A percentile compares a stretch with the other conserved stretches of the same genome.
phyloP scores from a whole-genome alignment of 805 yeast species.

The Candida nemodendra region DNA sequence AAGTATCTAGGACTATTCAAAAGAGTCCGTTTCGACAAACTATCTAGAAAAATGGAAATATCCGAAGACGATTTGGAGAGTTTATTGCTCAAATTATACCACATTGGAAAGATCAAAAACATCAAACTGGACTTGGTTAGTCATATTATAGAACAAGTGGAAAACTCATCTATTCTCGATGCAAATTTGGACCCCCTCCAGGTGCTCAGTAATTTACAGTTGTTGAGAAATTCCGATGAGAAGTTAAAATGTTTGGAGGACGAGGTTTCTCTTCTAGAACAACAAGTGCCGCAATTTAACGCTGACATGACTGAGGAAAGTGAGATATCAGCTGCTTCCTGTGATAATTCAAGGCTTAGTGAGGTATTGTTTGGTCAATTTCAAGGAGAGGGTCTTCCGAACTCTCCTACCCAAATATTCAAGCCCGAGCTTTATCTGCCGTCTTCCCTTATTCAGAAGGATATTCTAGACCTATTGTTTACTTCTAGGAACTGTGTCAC shows the following conservation, averaged over 20 bases:
- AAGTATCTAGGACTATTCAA: slow-evolving; percentile 23
- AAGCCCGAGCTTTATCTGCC: slow-evolving; percentile 11
- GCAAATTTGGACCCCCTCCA: slow-evolving; percentile 8
- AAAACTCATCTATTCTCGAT: slow-evolving; percentile 5
- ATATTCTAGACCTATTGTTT: slow-evolving; percentile 10
- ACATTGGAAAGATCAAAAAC: slow-evolving; percentile 23
- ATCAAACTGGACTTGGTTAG: slow-evolving; percentile 28
- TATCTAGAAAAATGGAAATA: slow-evolving; percentile 22
- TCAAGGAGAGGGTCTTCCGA: slow-evolving; percentile 7
- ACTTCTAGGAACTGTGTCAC: slow-evolving; percentile 2
- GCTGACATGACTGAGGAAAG: neutral
- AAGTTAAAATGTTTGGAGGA: slow-evolving; percentile 10
- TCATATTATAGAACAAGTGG: slow-evolving; percentile 14
- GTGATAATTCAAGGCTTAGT: slow-evolving; percentile 2
- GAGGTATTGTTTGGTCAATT: slow-evolving; percentile 6
- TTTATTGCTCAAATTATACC: slow-evolving; percentile 25
- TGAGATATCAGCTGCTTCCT: neutral
- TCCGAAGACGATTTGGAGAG: slow-evolving; percentile 18
- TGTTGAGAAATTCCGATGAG: slow-evolving; percentile 2
- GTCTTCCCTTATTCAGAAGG: slow-evolving; percentile 10
- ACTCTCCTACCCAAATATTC: slow-evolving; percentile 8
- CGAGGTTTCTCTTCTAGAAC: slow-evolving; percentile 4
- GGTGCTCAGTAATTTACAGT: slow-evolving; percentile 14
- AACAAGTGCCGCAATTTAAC: slow-evolving; percentile 1
- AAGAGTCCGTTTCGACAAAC: slow-evolving; percentile 19